Evolutionary conservation across 345 rosid genomes (phyloP).

Genomic region (Salix caprea): DNA sequence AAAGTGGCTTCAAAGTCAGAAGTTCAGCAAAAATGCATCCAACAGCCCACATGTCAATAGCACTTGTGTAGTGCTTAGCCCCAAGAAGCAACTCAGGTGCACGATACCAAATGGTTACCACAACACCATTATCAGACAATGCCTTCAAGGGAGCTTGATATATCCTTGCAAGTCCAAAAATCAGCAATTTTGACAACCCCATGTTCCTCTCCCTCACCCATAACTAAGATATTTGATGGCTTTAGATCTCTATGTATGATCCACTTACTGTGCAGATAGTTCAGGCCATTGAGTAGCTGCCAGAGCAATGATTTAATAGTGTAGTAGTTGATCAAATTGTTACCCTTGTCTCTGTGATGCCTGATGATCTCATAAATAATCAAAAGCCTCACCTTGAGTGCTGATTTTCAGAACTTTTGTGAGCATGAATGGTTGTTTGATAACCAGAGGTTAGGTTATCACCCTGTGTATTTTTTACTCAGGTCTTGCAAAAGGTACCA

Average conservation of each 20-base stretch:
- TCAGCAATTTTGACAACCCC: conserved; percentile 96
- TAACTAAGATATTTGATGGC: conserved; percentile 96
- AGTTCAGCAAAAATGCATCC: conserved; percentile 98
- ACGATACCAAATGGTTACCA: conserved; percentile 98
- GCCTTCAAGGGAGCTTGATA: conserved; percentile 92
- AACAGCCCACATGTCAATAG: conserved; percentile 98
- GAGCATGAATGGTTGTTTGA: background rate
- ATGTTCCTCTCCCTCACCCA: conserved; percentile 96
- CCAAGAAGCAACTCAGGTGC: conserved; percentile 98
- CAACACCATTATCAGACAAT: conserved; percentile 84
- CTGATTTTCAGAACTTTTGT: background rate
- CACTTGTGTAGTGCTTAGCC: conserved; percentile 93
- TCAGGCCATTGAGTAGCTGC: conserved; percentile 96
- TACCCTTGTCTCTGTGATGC: conserved; percentile 84
- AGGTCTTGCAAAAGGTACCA: background rate
- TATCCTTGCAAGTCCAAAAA: conserved; percentile 94
- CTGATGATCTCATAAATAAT: conserved; percentile 88
- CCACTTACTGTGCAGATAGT: conserved; percentile 97
- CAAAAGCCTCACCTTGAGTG: conserved; percentile 40
- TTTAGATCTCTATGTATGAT: conserved; percentile 95
- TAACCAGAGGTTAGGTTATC: background rate
- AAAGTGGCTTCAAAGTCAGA: conserved; percentile 88
- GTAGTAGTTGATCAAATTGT: conserved; percentile 58
- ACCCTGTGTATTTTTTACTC: background rate
- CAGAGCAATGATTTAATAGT: conserved; percentile 90